Evolutionary conservation across 1,284 basidiomycete genomes (phyloP), one percentile per base, ranked within the genome.

Genomic region (Ceratorhiza oryzae-sativae): DNA sequence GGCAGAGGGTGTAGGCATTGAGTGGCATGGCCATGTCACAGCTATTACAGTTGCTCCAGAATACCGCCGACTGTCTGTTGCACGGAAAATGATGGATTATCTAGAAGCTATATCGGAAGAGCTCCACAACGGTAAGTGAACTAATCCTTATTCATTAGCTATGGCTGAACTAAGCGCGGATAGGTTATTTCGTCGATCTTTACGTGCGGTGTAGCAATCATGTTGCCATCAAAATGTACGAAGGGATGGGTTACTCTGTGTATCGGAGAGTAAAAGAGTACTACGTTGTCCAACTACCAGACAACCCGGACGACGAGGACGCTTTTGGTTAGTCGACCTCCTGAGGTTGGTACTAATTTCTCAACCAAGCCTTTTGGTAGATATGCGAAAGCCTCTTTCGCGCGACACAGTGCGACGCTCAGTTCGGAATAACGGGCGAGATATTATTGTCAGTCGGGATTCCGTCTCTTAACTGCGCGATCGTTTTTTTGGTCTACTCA

Each of bases 11-110:
- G 73, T 80, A 13, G 83, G 84, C 0, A 73, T 80, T 1, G 93
- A 95, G 77, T 93, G 90, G 87, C 93, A 95, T 76, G 93, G 92
- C 0, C 94, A 97, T 78, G 90, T 97, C 76, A 97, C 95, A 0
- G 94, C 94, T 0, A 85, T 97, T 67, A 93, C 94, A 1, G 93
- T 97, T 62, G 93, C 95, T 0, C 95, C 95, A 20, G 91, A 94
- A 78, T 97, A 94, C 80, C 90, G 95, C 45, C 89, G 93, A 1
- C 85, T 97, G 1, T 87, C 87, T 1, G 87, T 97, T 63, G 94
- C 92, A 0, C 87, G 88, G 75, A 89, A 87, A 78, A 88, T 97
- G 87, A 93, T 95, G 86, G 79, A 83, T 72, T 83, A 92, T 65
- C 88, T 97, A 60, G 94, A 97, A 80, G 84, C 86, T 75, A 89